A percentile compares a stretch with the other conserved stretches of the same genome.
Conservation (phyloP, 1,284 basidiomycete species). For the Ganoderma leucocontextum region DNA sequence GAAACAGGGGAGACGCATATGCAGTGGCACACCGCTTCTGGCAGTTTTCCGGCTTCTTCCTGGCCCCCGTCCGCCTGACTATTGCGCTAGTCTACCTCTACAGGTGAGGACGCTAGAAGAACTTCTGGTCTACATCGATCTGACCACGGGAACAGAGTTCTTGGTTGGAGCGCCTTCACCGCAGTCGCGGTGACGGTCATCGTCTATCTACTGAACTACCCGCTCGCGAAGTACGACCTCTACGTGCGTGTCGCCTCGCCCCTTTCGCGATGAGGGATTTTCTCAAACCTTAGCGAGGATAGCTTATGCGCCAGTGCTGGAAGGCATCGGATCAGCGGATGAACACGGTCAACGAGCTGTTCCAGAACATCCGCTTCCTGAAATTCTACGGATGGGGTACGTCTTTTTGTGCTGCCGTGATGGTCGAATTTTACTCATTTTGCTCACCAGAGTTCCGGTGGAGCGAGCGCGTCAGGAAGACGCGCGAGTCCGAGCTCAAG, state of each 20-base stretch:
- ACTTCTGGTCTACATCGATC: constrained; percentile 15
- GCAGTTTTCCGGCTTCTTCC: constrained; percentile 74
- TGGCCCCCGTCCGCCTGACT: constrained; percentile 75
- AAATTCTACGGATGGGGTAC: constrained; percentile 80
- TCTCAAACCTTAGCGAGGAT: constrained; percentile 1
- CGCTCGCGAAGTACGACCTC: constrained; percentile 71
- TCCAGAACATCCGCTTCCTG: constrained; percentile 75
- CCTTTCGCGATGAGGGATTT: neutral
- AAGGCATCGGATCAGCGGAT: constrained; percentile 80
- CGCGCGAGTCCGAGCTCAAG: constrained; percentile 63
- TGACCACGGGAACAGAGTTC: constrained; percentile 54
- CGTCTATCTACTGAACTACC: constrained; percentile 72
- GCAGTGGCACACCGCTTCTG: constrained; percentile 77
- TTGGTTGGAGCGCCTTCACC: constrained; percentile 85
- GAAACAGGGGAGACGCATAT: constrained; percentile 69
- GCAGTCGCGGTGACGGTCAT: constrained; percentile 78
- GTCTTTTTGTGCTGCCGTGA: neutral
- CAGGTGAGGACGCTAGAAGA: constrained; percentile 52
- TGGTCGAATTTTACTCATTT: neutral
- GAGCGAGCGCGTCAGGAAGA: constrained; percentile 56
- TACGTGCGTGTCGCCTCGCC: constrained; percentile 50
- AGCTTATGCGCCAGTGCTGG: constrained; percentile 71
- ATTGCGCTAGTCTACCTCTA: constrained; percentile 83
- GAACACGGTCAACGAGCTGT: constrained; percentile 81
- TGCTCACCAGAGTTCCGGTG: constrained; percentile 47